Evolutionary conservation across 495 filamentous ascomycete genomes (phyloP).

Genomic region (Penicillium arizonense): DNA sequence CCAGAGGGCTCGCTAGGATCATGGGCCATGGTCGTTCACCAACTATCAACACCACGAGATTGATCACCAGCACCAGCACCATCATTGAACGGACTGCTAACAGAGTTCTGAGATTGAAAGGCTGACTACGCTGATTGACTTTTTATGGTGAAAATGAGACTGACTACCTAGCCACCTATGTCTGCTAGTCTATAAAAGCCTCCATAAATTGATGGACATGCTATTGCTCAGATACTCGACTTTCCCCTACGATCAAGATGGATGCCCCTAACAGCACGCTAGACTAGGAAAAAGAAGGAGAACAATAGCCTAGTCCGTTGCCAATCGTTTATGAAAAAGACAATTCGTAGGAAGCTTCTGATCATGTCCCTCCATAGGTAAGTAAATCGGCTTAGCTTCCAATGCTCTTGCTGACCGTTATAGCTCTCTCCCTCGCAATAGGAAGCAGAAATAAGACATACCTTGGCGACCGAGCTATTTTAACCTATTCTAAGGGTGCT

Average conservation of each 20-base stretch:
- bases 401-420: neutral
- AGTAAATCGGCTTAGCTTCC: neutral
- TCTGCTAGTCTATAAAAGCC: slow-evolving; percentile 1
- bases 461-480: neutral
- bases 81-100: neutral
- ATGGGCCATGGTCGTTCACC: too few relatives aligned
- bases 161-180: neutral
- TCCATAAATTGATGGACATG: too few relatives aligned
- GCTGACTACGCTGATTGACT: neutral
- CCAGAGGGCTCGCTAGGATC: too few relatives aligned
- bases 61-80: neutral
- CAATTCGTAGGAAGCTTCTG: too few relatives aligned
- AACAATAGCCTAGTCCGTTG: neutral
- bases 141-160: neutral
- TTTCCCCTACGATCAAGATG: too few relatives aligned
- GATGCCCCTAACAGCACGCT: neutral
- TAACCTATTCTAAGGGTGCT: neutral
- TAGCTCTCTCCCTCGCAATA: neutral
- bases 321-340: neutral
- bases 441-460: too few relatives aligned
- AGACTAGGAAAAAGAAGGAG: neutral
- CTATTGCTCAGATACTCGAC: too few relatives aligned
- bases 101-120: neutral
- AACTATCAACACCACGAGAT: slow-evolving; percentile 2
- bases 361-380: slow-evolving; percentile 2